These are phyloP conservation scores for Fomitopsis schrenkii DNA, from an alignment of 1,284 basidiomycete species.

Conservation along the genomic window DNA sequence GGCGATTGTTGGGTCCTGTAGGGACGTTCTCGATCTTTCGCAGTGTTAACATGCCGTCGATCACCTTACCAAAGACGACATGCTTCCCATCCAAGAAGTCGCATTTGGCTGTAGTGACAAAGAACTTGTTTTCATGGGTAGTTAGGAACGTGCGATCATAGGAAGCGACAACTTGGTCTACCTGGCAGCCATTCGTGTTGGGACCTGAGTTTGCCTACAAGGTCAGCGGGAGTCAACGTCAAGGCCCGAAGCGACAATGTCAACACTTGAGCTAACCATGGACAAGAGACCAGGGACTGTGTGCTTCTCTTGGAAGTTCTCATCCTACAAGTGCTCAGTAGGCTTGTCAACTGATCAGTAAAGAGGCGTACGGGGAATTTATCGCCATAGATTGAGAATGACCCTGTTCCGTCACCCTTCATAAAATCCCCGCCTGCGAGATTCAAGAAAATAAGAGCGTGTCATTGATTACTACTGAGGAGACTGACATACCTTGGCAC, in stretches of 20 bases:
- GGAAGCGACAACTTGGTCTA: slow-evolving; percentile 22
- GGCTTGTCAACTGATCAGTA: not conserved
- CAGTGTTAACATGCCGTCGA: slow-evolving; percentile 83
- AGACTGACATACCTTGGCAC: slow-evolving; percentile 63
- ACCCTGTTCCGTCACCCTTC: slow-evolving; percentile 90
- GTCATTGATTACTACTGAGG: not conserved
- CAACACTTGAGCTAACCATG: slow-evolving; percentile 53
- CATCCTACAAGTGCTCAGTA: slow-evolving; percentile 53
- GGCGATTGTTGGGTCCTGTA: slow-evolving; percentile 83
- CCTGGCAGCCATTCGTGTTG: slow-evolving; percentile 91
- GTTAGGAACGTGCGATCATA: not conserved
- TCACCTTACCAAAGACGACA: slow-evolving; percentile 86
- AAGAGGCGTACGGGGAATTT: slow-evolving; percentile 72
- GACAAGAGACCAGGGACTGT: slow-evolving; percentile 79
- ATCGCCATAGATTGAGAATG: slow-evolving; percentile 92
- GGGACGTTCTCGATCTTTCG: slow-evolving; percentile 94
- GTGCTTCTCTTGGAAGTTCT: slow-evolving; percentile 93
- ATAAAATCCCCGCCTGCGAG: slow-evolving; percentile 78
- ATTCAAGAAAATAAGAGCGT: not conserved
- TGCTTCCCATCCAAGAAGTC: slow-evolving; percentile 92
- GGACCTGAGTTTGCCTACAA: slow-evolving; percentile 86
- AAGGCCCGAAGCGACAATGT: not conserved
- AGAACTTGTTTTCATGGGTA: slow-evolving; percentile 63
- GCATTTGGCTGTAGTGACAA: slow-evolving; percentile 92
- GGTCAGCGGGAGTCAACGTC: not conserved